A percentile compares a stretch with the other conserved stretches of the same genome.
Evolutionary conservation across 768 basidiomycete species (phyloP).

Genomic region (Symmetrospora coprosmae): DNA sequence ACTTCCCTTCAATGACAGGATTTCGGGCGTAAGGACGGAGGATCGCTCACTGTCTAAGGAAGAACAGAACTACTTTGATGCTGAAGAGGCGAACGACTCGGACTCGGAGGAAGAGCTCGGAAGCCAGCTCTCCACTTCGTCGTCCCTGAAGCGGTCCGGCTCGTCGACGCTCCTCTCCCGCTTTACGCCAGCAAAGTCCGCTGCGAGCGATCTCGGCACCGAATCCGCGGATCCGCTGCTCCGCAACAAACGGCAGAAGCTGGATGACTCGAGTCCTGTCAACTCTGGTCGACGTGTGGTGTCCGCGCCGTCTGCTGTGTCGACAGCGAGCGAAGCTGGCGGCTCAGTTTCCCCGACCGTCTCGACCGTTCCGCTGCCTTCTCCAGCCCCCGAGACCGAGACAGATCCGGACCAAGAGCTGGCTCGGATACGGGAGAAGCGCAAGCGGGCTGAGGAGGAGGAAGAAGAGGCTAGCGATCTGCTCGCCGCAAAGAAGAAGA

Average conservation of each 20-base stretch:
- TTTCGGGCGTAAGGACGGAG: no score
- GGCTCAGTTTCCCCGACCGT: not conserved
- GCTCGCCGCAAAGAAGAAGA: not conserved
- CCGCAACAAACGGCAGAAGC: slow-evolving; percentile 12
- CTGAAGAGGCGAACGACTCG: slow-evolving; percentile 14
- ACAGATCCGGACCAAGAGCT: slow-evolving; percentile 10
- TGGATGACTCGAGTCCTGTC: not conserved
- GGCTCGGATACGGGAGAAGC: slow-evolving; percentile 11
- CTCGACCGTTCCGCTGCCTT: not conserved
- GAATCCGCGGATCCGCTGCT: not conserved
- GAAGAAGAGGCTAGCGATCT: slow-evolving; percentile 16
- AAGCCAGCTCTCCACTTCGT: not conserved
- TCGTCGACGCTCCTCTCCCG: no score
- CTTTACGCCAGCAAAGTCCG: no score
- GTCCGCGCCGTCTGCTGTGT: not conserved
- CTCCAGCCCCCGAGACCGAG: no score
- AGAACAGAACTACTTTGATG: slow-evolving; percentile 18
- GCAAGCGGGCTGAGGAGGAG: slow-evolving; percentile 15
- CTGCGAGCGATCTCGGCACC: not conserved
- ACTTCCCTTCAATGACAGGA: no score
- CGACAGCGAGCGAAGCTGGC: not conserved
- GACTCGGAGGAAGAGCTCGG: no score
- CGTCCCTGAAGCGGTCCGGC: not conserved
- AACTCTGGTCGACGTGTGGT: no score
- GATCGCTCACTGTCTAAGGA: slow-evolving; percentile 4